A percentile compares a stretch with the other conserved stretches of the same genome.
phyloP scores from a whole-genome alignment of 2,329 filamentous ascomycete genomes.

The Graphilbum fragrans region DNA sequence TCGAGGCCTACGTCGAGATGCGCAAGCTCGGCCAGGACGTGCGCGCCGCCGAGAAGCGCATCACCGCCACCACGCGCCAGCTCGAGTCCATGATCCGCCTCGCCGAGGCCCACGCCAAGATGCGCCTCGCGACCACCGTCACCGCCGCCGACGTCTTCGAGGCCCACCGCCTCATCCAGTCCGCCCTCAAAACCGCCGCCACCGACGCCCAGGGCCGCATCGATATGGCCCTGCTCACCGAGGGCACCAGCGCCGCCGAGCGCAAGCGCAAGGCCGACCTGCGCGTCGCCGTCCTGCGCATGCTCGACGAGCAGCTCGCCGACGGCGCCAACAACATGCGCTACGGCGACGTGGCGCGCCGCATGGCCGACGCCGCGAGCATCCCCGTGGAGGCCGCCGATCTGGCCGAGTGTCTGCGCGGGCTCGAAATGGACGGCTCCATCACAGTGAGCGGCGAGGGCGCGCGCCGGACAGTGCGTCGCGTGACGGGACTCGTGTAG shows the following conservation, averaged over 20 bases:
- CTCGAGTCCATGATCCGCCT: conserved; percentile 98
- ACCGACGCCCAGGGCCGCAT: conserved; percentile 88
- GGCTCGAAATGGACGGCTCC: conserved; percentile 72
- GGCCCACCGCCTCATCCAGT: conserved; percentile 84
- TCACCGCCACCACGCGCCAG: conserved; percentile 93
- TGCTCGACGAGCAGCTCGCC: conserved; percentile 78
- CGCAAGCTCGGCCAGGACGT: conserved; percentile 83
- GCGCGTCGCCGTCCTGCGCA: conserved; percentile 61
- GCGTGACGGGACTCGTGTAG: conserved; percentile 40
- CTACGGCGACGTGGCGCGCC: conserved; percentile 66
- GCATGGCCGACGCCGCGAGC: conserved; percentile 58
- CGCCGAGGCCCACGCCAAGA: conserved; percentile 91
- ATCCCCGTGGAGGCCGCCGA: conserved; percentile 64
- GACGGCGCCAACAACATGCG: conserved; percentile 52
- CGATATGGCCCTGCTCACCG: conserved; percentile 90
- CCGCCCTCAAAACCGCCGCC: conserved; percentile 91
- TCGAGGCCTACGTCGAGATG: conserved; percentile 86
- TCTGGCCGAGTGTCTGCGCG: conserved; percentile 69
- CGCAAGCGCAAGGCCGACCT: conserved; percentile 72
- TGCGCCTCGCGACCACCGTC: conserved; percentile 72
- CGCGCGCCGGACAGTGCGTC: conserved; percentile 65
- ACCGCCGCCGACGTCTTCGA: conserved; percentile 76
- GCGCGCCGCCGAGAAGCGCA: conserved; percentile 81
- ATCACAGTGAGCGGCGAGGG: conserved; percentile 78
- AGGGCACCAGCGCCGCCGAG: conserved; percentile 86